Percentiles rank a stretch among this genome's conserved stretches.
Conservation (phyloP, 2,329 filamentous ascomycete genomes). For the Amauroascus verrucosus region DNA sequence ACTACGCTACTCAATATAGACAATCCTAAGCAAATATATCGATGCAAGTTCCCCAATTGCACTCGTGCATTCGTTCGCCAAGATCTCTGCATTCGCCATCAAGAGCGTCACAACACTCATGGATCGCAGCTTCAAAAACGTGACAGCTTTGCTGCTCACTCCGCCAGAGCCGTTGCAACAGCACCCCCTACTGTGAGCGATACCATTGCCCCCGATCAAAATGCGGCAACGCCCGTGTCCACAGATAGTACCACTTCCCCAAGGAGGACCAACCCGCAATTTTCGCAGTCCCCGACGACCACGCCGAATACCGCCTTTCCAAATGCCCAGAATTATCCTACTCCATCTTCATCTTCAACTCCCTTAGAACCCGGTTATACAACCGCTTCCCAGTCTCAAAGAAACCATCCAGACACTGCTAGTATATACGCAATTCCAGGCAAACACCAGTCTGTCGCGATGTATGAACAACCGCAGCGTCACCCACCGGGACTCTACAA, state of each 20-base stretch:
- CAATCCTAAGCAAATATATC: constrained; percentile 87
- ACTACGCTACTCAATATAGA: constrained; percentile 42
- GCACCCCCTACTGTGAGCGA: constrained; percentile 8
- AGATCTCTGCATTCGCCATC: constrained; percentile 78
- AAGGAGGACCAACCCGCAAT: constrained; percentile 1
- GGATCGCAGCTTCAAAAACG: constrained; percentile 44
- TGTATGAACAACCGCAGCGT: constrained; percentile 23
- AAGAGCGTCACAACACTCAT: constrained; percentile 64
- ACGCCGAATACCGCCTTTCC: constrained; percentile 13
- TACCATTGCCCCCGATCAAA: not conserved
- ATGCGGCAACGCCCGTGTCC: not conserved
- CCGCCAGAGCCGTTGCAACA: constrained; percentile 18
- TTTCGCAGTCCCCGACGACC: constrained; percentile 13
- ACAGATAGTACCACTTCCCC: constrained; percentile 12
- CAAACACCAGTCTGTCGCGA: constrained; percentile 18
- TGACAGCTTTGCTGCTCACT: constrained; percentile 34
- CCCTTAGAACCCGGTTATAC: constrained; percentile 1
- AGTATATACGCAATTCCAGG: constrained; percentile 1
- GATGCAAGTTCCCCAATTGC: constrained; percentile 86
- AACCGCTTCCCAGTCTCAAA: not conserved
- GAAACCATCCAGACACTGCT: not conserved
- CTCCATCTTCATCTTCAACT: constrained; percentile 19
- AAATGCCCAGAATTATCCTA: constrained; percentile 9
- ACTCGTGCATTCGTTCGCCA: constrained; percentile 83
- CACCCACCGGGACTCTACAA: constrained; percentile 17